Conservation (phyloP, 805 yeast species). For the Lachancea kluyveri region DNA sequence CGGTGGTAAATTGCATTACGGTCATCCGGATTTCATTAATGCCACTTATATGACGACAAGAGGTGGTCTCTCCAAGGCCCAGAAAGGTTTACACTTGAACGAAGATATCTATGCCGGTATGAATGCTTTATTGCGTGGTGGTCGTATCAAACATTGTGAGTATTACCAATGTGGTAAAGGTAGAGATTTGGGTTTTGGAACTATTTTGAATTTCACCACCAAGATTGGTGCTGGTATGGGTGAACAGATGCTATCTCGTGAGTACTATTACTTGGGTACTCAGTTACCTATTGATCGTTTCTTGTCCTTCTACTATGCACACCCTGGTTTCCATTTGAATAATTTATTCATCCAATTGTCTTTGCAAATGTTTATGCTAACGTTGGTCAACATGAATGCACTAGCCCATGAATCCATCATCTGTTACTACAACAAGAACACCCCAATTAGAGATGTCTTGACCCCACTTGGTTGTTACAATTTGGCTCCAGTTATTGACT, state of each 20-base stretch:
- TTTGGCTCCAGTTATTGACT: slow-evolving; percentile 65
- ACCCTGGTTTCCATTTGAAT: slow-evolving; percentile 81
- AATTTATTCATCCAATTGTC: slow-evolving; percentile 74
- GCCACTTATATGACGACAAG: slow-evolving; percentile 73
- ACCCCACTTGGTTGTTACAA: slow-evolving; percentile 71
- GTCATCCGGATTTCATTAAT: slow-evolving; percentile 83
- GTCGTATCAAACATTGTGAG: slow-evolving; percentile 82
- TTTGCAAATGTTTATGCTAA: slow-evolving; percentile 63
- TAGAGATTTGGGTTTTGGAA: slow-evolving; percentile 82
- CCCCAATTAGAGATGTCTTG: slow-evolving; percentile 60
- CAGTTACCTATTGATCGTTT: slow-evolving; percentile 76
- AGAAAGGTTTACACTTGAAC: slow-evolving; percentile 77
- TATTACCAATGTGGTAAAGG: slow-evolving; percentile 90
- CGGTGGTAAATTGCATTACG: slow-evolving; percentile 83
- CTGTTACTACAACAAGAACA: slow-evolving; percentile 59
- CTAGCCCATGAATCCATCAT: slow-evolving; percentile 64
- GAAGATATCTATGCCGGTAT: slow-evolving; percentile 89
- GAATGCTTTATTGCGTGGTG: slow-evolving; percentile 79
- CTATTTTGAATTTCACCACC: slow-evolving; percentile 78
- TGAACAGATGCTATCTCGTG: slow-evolving; percentile 81
- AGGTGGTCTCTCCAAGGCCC: slow-evolving; percentile 86
- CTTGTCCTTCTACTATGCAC: slow-evolving; percentile 79
- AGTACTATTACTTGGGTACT: slow-evolving; percentile 75
- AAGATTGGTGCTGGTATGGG: slow-evolving; percentile 94
- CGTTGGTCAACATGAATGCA: slow-evolving; percentile 65